Percentiles rank a stretch among this genome's conserved stretches.
Conservation (phyloP, 441 rosid genomes). For the Croton laevigatus region DNA sequence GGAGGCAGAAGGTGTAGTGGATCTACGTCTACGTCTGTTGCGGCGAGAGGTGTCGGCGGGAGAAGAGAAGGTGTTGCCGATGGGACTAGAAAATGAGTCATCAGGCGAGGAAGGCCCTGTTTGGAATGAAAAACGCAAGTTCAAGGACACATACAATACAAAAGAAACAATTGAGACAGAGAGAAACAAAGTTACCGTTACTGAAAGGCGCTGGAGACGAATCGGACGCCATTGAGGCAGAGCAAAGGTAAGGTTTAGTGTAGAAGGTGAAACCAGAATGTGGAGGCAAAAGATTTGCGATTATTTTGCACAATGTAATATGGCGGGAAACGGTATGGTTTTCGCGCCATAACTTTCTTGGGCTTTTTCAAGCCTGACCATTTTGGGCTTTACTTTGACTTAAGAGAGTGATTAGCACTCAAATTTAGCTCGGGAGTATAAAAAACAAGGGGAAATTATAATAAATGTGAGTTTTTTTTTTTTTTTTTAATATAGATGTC, state of each 20-base stretch:
- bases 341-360: slow-evolving; percentile 49
- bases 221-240: slow-evolving; percentile 69
- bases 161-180: background rate
- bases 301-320: slow-evolving; percentile 11
- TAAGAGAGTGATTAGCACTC: no score
- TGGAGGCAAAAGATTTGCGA: slow-evolving; percentile 16
- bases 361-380: background rate
- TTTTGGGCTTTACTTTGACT: no score
- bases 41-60: slow-evolving; percentile 33
- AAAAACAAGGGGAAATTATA: no score
- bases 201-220: slow-evolving; percentile 46
- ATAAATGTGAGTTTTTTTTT: no score
- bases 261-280: background rate
- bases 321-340: slow-evolving; percentile 47
- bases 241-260: slow-evolving; percentile 5
- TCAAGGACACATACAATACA: background rate
- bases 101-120: slow-evolving; percentile 79
- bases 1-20: slow-evolving; percentile 45
- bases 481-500: no score
- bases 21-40: slow-evolving; percentile 18
- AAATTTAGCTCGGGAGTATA: no score
- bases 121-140: background rate
- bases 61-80: slow-evolving; percentile 65
- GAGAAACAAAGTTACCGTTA: slow-evolving; percentile 31
- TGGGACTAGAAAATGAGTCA: slow-evolving; percentile 66